These are phyloP conservation scores for Neonectria neomacrospora DNA, from an alignment of 2,329 filamentous ascomycete genomes.

Conservation along the genomic window DNA sequence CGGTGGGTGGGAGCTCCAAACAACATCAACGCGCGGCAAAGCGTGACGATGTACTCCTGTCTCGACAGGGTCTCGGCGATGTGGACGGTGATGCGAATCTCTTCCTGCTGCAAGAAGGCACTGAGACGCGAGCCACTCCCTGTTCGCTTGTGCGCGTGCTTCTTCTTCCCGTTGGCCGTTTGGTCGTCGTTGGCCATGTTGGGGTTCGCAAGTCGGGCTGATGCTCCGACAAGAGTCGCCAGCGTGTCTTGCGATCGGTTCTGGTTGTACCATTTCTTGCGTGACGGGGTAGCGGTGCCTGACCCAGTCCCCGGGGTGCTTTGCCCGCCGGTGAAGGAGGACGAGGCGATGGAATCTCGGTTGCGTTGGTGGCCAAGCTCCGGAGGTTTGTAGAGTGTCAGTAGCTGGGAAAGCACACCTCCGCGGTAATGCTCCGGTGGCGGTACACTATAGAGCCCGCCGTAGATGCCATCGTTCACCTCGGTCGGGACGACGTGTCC, in stretches of 20 bases:
- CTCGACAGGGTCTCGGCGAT: slow-evolving; percentile 77
- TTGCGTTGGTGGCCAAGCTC: slow-evolving; percentile 37
- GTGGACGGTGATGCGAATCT: slow-evolving; percentile 59
- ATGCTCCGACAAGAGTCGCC: slow-evolving; percentile 60
- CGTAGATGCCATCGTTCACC: slow-evolving; percentile 53
- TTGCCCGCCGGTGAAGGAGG: slow-evolving; percentile 43
- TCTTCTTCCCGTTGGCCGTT: slow-evolving; percentile 45
- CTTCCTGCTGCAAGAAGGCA: slow-evolving; percentile 55
- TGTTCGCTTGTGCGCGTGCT: slow-evolving; percentile 51
- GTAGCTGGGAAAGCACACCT: slow-evolving; percentile 57
- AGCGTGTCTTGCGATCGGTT: slow-evolving; percentile 60
- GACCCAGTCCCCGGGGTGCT: slow-evolving; percentile 50
- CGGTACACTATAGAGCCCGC: slow-evolving; percentile 55
- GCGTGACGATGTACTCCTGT: slow-evolving; percentile 83
- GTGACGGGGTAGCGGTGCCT: slow-evolving; percentile 56
- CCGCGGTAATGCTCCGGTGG: slow-evolving; percentile 56
- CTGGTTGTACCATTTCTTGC: slow-evolving; percentile 61
- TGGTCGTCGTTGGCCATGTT: slow-evolving; percentile 35
- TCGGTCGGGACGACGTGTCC: slow-evolving; percentile 45
- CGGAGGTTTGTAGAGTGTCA: slow-evolving; percentile 57
- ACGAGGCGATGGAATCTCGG: slow-evolving; percentile 30
- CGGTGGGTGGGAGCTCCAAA: slow-evolving; percentile 92
- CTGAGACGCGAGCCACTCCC: slow-evolving; percentile 52
- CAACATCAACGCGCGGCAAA: slow-evolving; percentile 86
- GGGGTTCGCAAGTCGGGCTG: slow-evolving; percentile 54